A percentile compares a stretch with the other conserved stretches of the same genome.
Evolutionary conservation across 1,139 yeast genomes (phyloP).

Genomic region (Saccharomyces hybrid): DNA sequence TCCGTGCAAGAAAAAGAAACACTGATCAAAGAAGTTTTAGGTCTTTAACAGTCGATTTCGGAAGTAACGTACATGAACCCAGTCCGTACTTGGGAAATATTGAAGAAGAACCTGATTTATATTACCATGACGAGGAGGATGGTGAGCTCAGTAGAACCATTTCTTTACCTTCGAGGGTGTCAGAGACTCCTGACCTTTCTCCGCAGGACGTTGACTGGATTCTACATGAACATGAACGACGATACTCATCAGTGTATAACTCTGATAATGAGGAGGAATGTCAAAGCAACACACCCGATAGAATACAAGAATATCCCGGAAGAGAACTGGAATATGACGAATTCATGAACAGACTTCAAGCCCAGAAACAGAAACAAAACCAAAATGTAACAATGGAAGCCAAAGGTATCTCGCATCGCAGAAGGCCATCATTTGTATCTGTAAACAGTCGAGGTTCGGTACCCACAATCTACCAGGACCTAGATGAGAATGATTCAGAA

Average conservation of each 20-base stretch:
- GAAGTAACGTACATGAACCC: slow-evolving; percentile 27
- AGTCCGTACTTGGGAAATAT: slow-evolving; percentile 33
- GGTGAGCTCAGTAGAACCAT: slow-evolving; percentile 38
- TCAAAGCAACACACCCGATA: background rate
- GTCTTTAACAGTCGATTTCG: slow-evolving; percentile 36
- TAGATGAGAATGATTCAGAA: slow-evolving; percentile 31
- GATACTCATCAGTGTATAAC: slow-evolving; percentile 38
- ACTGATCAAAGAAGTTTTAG: slow-evolving; percentile 59
- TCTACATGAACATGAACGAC: slow-evolving; percentile 58
- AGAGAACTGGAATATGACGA: slow-evolving; percentile 33
- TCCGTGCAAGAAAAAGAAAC: slow-evolving; percentile 13
- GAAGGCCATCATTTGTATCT: slow-evolving; percentile 26
- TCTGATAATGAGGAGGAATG: slow-evolving; percentile 21
- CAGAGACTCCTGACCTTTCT: slow-evolving; percentile 41
- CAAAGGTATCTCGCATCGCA: slow-evolving; percentile 15
- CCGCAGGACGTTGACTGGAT: slow-evolving; percentile 54
- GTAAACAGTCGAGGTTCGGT: slow-evolving; percentile 30
- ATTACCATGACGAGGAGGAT: slow-evolving; percentile 37
- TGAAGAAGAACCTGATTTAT: slow-evolving; percentile 36
- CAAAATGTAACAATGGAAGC: slow-evolving; percentile 4
- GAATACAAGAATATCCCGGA: background rate
- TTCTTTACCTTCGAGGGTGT: slow-evolving; percentile 59
- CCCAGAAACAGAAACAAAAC: slow-evolving; percentile 25
- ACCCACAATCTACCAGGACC: slow-evolving; percentile 29
- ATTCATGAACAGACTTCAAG: slow-evolving; percentile 34